Evolutionary conservation across 208 protist species (phyloP).

Genomic region (Trypanosoma vivax): DNA sequence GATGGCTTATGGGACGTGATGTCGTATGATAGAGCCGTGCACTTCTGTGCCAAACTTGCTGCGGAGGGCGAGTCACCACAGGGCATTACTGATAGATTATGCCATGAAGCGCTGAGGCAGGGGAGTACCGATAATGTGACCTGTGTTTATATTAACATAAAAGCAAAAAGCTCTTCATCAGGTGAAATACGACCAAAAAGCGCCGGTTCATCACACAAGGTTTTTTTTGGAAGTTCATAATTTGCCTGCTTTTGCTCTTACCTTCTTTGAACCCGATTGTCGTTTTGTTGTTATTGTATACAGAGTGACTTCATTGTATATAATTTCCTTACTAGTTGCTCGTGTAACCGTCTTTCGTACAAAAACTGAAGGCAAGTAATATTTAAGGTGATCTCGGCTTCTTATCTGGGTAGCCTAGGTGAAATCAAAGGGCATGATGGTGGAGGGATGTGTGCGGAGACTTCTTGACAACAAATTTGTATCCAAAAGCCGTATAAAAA

Average conservation of each 20-base stretch:
- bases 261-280: slow-evolving; percentile 7
- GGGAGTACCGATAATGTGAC: slow-evolving; percentile 83
- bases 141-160: slow-evolving; percentile 52
- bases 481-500: no score
- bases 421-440: no score
- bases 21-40: slow-evolving; percentile 84
- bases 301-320: no score
- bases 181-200: slow-evolving; percentile 13
- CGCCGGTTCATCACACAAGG: slow-evolving; percentile 17
- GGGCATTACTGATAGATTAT: slow-evolving; percentile 54
- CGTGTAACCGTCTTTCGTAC: no score
- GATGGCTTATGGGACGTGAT: slow-evolving; percentile 94
- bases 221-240: slow-evolving; percentile 8
- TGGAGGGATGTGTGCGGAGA: no score
- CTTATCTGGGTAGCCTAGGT: no score
- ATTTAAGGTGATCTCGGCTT: no score
- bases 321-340: no score
- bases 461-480: no score
- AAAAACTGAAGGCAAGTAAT: no score
- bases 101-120: slow-evolving; percentile 49
- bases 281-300: no score
- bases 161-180: slow-evolving; percentile 12
- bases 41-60: slow-evolving; percentile 66
- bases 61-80: slow-evolving; percentile 40
- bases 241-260: slow-evolving; percentile 10